Evolutionary conservation across 129 eudicot species (phyloP).

Genomic region (Ambrosia trifida): DNA sequence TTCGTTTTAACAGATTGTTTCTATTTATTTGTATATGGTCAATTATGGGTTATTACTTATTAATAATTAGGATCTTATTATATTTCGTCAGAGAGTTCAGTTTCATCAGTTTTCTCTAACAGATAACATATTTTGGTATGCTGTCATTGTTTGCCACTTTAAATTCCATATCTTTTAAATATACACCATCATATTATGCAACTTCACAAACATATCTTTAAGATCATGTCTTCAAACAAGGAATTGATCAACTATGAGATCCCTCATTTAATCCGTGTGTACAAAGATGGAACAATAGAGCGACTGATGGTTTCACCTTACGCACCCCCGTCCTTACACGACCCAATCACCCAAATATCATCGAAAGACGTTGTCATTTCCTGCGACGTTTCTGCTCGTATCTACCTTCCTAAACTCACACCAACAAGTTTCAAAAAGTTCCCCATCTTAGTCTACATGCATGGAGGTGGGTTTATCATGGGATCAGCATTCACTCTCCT

Average conservation of each 20-base stretch:
- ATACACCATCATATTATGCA: neutral
- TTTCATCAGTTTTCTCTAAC: too few species aligned
- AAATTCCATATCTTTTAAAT: neutral
- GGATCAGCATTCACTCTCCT: slow-evolving; percentile 16
- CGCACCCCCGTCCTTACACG: slow-evolving; percentile 26
- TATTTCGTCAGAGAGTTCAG: too few species aligned
- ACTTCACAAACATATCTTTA: slow-evolving; percentile 6
- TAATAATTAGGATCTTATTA: too few species aligned
- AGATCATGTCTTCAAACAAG: slow-evolving; percentile 26
- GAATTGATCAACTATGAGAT: slow-evolving; percentile 27
- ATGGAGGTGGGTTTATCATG: slow-evolving; percentile 28
- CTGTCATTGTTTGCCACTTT: neutral
- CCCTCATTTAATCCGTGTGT: slow-evolving; percentile 19
- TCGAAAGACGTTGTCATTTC: slow-evolving; percentile 28
- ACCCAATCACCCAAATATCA: slow-evolving; percentile 13
- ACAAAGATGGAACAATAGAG: slow-evolving; percentile 47
- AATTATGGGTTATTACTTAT: too few species aligned
- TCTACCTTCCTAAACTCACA: slow-evolving; percentile 30
- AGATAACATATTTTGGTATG: too few species aligned
- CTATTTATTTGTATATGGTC: too few species aligned
- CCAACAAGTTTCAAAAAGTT: neutral
- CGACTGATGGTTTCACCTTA: slow-evolving; percentile 32
- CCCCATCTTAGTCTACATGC: slow-evolving; percentile 24
- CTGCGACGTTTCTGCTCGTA: slow-evolving; percentile 8
- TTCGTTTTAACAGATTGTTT: too few species aligned